phyloP scores from a whole-genome alignment of 176 grass and related monocot species.

The Aegilops speltoides region DNA sequence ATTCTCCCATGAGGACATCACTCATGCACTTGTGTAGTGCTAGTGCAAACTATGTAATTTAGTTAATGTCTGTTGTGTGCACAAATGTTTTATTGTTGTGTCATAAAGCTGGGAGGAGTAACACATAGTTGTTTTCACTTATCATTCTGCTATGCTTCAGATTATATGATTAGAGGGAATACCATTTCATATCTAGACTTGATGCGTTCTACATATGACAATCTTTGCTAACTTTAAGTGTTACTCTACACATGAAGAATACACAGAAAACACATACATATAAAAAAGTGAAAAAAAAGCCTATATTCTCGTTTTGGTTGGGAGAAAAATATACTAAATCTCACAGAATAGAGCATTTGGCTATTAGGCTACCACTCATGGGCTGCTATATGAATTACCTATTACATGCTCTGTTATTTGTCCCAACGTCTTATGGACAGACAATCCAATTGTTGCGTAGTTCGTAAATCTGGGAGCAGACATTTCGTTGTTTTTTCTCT shows the following conservation, averaged over 20 bases:
- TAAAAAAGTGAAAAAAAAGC: neutral
- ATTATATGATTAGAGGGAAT: too few relatives aligned
- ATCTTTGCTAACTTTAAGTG: too few relatives aligned
- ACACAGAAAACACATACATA: neutral
- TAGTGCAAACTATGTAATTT: too few relatives aligned
- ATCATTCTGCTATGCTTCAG: too few relatives aligned
- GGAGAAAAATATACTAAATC: neutral
- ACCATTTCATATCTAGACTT: too few relatives aligned
- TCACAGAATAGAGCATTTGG: neutral
- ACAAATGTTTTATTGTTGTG: too few relatives aligned
- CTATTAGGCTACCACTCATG: neutral
- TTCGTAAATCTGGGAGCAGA: neutral
- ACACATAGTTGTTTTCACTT: too few relatives aligned
- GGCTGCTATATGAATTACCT: neutral
- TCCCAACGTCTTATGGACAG: neutral
- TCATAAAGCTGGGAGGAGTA: too few relatives aligned
- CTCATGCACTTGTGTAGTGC: too few relatives aligned
- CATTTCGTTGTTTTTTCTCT: neutral
- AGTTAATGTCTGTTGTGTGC: too few relatives aligned
- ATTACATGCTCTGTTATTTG: neutral
- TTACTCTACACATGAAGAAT: neutral
- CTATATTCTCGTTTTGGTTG: neutral
- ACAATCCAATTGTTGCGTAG: neutral
- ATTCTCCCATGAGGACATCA: too few relatives aligned
- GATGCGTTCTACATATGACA: too few relatives aligned